Evolutionary conservation across 306 rosid species (phyloP).

Genomic region (Prunus davidiana): DNA sequence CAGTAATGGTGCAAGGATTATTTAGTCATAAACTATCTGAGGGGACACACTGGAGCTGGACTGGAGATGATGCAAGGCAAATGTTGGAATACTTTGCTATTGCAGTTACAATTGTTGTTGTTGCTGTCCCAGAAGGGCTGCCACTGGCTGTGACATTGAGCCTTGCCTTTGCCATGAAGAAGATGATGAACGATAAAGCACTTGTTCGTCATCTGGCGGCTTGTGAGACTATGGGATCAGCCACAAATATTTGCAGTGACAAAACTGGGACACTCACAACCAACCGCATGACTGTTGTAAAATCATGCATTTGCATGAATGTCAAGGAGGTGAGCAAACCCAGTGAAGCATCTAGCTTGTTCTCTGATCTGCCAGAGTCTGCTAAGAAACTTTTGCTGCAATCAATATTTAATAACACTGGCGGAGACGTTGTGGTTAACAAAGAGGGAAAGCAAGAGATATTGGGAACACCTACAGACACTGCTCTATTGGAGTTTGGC

Average conservation of each 20-base stretch:
- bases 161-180: slow-evolving; percentile 98
- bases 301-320: slow-evolving; percentile 82
- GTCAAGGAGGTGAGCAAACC: slow-evolving; percentile 45
- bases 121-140: slow-evolving; percentile 96
- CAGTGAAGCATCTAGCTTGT: slow-evolving; percentile 42
- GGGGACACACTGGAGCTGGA: slow-evolving; percentile 69
- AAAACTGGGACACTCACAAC: slow-evolving; percentile 95
- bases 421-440: slow-evolving; percentile 87
- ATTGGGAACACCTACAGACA: slow-evolving; percentile 83
- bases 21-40: slow-evolving; percentile 51
- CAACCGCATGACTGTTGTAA: slow-evolving; percentile 92
- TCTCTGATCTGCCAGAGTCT: slow-evolving; percentile 63
- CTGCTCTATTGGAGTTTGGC: slow-evolving; percentile 83
- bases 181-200: slow-evolving; percentile 98
- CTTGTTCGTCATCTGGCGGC: slow-evolving; percentile 96
- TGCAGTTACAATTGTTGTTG: slow-evolving; percentile 93
- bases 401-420: slow-evolving; percentile 83
- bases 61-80: slow-evolving; percentile 75
- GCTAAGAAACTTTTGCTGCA: slow-evolving; percentile 55
- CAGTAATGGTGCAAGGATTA: slow-evolving; percentile 80
- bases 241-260: slow-evolving; percentile 92
- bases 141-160: slow-evolving; percentile 95
- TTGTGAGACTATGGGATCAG: slow-evolving; percentile 99
- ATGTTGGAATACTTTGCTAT: slow-evolving; percentile 83
- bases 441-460: slow-evolving; percentile 70